Evolutionary conservation across 129 eudicot species (phyloP).

Genomic region (Gnaphalium uliginosum): DNA sequence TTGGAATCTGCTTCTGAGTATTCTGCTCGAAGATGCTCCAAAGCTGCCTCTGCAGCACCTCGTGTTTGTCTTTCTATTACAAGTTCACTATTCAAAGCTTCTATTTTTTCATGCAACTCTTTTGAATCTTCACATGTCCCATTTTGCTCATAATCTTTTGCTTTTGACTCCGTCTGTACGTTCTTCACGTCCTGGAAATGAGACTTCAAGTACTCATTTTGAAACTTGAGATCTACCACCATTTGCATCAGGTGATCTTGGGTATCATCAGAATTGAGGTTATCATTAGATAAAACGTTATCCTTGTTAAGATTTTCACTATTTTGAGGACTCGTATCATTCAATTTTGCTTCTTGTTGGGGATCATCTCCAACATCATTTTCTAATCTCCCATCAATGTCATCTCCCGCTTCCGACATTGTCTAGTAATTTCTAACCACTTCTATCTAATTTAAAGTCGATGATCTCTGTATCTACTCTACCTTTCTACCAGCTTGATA

Average conservation of each 20-base stretch:
- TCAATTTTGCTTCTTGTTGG: constrained; percentile 20
- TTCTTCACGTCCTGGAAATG: constrained; percentile 59
- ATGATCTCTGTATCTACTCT: constrained; percentile 24
- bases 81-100: constrained; percentile 66
- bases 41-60: constrained; percentile 92
- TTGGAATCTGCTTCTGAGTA: constrained; percentile 81
- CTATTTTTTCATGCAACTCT: constrained; percentile 56
- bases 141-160: constrained; percentile 36
- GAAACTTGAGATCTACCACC: constrained; percentile 73
- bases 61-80: constrained; percentile 81
- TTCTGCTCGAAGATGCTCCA: constrained; percentile 72
- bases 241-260: constrained; percentile 66
- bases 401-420: constrained; percentile 55
- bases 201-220: constrained; percentile 84
- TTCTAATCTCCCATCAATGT: constrained; percentile 28
- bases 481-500: constrained; percentile 6
- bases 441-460: constrained; percentile 2
- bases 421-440: constrained; percentile 23
- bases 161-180: constrained; percentile 35
- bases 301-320: constrained; percentile 39
- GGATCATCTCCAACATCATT: constrained; percentile 37
- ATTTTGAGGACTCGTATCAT: constrained; percentile 25
- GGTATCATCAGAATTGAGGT: constrained; percentile 22
- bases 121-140: constrained; percentile 29
- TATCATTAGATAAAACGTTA: constrained; percentile 33